Base-by-base conservation (phyloP, 1,284 basidiomycete species). In the Malassezia japonica region DNA sequence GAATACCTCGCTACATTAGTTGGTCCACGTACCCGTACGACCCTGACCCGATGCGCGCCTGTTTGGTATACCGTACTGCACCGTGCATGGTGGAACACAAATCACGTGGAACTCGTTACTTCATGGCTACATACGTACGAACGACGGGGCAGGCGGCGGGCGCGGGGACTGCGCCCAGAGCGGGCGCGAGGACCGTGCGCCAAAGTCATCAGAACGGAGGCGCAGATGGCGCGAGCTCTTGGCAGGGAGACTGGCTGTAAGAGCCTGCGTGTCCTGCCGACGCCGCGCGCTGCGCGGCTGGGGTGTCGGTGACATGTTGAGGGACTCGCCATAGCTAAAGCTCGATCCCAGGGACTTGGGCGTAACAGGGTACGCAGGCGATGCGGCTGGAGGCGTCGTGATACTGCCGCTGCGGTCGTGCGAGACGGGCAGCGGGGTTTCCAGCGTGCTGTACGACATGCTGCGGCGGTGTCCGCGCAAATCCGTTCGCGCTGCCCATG, bases 31-130 rank as follows among this genome's bases (percentile, higher is more conserved):
- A 63, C 61, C 62, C 69, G 41, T 68, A 72, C n/a, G 65, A 70
- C 16, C 66, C 70, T 37, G 65, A 65, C n/a, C 69, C 69, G 42
- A 98, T 95, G 69, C 88, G 82, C 75, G 92, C 86, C 77, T 96
- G 91, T 73, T 85, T 87, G 61, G 94, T 89, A 74, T 95, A 98
- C 29, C 35, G 43, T 6, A 21, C 4, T 5, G 40, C 24, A n/a
- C n/a, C n/a, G n/a, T n/a, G n/a, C 38, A 40, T 40, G 28, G 36
- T 10, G 20, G 18, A 42, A 42, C 24, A 39, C 13, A 6, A 23
- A 32, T 45, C 29, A 45, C 43, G 43, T 34, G 32, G n/a, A 7
- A 36, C 16, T 21, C 37, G 28, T 29, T 3, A 15, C 35, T 24
- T 20, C 21, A 34, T 21, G 23, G 25, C 45, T 34, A 35, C 12